These are phyloP conservation scores for Penicillium vulpinum DNA, from an alignment of 2,329 filamentous ascomycete species.

Conservation along the genomic window DNA sequence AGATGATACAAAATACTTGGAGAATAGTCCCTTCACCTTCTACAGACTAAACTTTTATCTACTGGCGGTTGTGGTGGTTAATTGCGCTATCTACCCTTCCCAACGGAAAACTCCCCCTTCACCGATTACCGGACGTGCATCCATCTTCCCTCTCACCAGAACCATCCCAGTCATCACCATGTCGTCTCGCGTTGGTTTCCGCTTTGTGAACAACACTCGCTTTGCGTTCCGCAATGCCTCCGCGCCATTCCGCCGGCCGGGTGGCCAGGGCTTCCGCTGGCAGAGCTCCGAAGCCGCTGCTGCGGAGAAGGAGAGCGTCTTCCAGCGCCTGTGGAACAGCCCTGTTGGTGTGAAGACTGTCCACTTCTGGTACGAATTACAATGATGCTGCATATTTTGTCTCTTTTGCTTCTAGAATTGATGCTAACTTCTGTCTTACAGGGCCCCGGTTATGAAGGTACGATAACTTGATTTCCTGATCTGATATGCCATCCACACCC, in stretches of 20 bases:
- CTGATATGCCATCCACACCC: conserved; percentile 1
- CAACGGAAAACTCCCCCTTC: conserved; percentile 22
- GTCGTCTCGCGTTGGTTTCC: conserved; percentile 61
- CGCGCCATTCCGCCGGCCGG: conserved; percentile 55
- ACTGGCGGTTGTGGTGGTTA: conserved; percentile 10
- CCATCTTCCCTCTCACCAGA: conserved; percentile 18
- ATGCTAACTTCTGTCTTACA: conserved; percentile 39
- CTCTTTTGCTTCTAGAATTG: neutral
- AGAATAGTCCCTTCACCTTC: no score
- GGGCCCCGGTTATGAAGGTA: conserved; percentile 92
- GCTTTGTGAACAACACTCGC: conserved; percentile 55
- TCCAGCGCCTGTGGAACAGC: conserved; percentile 81
- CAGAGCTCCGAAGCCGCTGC: conserved; percentile 64
- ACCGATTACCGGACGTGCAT: conserved; percentile 24
- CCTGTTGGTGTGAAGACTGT: conserved; percentile 86
- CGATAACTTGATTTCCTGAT: conserved; percentile 16
- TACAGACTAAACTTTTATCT: neutral
- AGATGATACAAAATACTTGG: neutral
- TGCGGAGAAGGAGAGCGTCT: conserved; percentile 50
- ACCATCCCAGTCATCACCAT: conserved; percentile 27
- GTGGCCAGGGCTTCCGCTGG: conserved; percentile 61
- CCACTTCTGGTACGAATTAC: conserved; percentile 77
- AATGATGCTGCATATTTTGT: neutral
- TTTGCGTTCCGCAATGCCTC: conserved; percentile 55
- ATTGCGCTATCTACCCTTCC: neutral